A percentile compares a stretch with the other conserved stretches of the same genome.
Conservation (phyloP, 2,329 filamentous ascomycete genomes). For the Salinomyces thailandicus region DNA sequence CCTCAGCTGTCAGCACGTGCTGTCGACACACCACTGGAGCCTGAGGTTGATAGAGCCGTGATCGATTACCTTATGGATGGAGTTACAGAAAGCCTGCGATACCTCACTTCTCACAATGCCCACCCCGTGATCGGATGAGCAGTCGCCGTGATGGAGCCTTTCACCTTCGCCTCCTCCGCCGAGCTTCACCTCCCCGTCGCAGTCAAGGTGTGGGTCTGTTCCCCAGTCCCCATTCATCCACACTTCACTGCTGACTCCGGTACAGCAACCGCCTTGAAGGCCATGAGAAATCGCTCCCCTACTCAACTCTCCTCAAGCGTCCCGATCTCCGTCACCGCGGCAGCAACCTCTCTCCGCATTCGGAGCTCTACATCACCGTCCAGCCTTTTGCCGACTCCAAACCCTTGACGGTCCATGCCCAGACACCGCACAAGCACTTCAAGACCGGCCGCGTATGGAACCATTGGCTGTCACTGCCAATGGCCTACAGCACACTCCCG, state of each 20-base stretch:
- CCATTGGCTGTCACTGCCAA: slow-evolving; percentile 85
- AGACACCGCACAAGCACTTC: slow-evolving; percentile 88
- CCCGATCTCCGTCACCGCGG: slow-evolving; percentile 78
- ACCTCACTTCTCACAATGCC: too few relatives aligned
- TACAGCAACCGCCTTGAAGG: slow-evolving; percentile 60
- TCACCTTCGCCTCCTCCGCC: slow-evolving; percentile 87
- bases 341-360: slow-evolving; percentile 70
- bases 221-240: slow-evolving; percentile 1
- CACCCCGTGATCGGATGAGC: too few relatives aligned
- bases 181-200: slow-evolving; percentile 63
- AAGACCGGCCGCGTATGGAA: slow-evolving; percentile 71
- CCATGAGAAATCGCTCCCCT: slow-evolving; percentile 61
- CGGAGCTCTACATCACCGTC: slow-evolving; percentile 84
- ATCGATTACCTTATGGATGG: too few relatives aligned
- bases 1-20: too few relatives aligned
- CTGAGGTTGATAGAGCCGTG: too few relatives aligned
- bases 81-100: too few relatives aligned
- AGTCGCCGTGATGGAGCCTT: slow-evolving; percentile 96
- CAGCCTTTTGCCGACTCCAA: slow-evolving; percentile 96
- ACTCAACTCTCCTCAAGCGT: slow-evolving; percentile 66
- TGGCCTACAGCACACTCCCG: slow-evolving; percentile 73
- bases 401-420: slow-evolving; percentile 78
- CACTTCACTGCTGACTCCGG: slow-evolving; percentile 8
- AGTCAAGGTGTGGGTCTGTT: slow-evolving; percentile 49
- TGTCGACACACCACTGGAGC: too few relatives aligned